Evolutionary conservation across 148 eudicot species (phyloP).

Genomic region (Spergularia marina): DNA sequence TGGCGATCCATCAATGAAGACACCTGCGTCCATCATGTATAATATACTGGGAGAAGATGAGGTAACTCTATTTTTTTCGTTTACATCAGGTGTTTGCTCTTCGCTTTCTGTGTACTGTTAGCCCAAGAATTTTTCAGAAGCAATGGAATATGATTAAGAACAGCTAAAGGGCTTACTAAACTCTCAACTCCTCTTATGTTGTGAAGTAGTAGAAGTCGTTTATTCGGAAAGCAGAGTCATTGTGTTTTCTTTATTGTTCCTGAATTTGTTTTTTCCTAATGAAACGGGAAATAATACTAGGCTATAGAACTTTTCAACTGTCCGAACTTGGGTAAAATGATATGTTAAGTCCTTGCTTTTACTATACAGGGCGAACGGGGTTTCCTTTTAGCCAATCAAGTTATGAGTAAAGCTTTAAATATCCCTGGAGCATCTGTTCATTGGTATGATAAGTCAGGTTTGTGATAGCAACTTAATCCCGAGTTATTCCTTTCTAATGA

Average conservation of each 20-base stretch:
- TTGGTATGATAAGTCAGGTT: constrained; percentile 96
- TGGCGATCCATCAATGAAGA: constrained; percentile 94
- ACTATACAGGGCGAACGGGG: constrained; percentile 71
- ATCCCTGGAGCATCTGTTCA: constrained; percentile 74
- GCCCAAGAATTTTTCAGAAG: no score
- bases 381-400: constrained; percentile 63
- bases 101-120: no score
- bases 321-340: neutral
- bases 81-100: neutral
- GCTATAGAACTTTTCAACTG: neutral
- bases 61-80: constrained; percentile 33
- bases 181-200: no score
- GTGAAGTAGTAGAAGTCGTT: no score
- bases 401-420: constrained; percentile 56
- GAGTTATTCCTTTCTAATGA: neutral
- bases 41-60: constrained; percentile 97
- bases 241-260: neutral
- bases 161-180: no score
- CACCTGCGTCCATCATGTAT: constrained; percentile 87
- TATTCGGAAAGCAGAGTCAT: no score
- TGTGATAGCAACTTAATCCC: constrained; percentile 20
- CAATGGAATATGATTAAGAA: no score
- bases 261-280: constrained; percentile 12
- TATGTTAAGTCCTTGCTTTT: neutral
- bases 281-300: neutral